Base-by-base conservation (phyloP, 1,284 basidiomycete species). In the Rhodotorula glutinis region DNA sequence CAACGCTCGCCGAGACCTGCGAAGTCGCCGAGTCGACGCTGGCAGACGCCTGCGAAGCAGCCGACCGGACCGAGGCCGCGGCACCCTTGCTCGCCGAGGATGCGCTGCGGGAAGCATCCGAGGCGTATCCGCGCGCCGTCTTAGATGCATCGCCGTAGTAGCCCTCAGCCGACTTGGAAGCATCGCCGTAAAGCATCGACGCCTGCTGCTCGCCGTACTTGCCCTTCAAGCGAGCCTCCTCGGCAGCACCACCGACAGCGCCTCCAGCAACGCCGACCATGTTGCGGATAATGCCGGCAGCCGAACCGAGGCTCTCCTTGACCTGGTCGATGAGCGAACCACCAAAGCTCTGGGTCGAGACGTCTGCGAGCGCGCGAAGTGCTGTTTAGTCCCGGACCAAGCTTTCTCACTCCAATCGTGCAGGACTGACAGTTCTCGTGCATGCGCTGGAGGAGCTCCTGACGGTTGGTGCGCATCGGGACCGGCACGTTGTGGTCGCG, bases 371-470 rank as follows among this genome's bases (percentile, higher is more conserved):
- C n/a, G n/a, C 19, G 9, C 4, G 17, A 41, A 25, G 4, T 14
- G n/a, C n/a, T n/a, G n/a, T n/a, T n/a, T n/a, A n/a, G n/a, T n/a
- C n/a, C n/a, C n/a, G n/a, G n/a, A n/a, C n/a, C n/a, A n/a, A n/a
- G n/a, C n/a, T n/a, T n/a, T n/a, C n/a, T n/a, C n/a, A n/a, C n/a
- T n/a, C n/a, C n/a, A n/a, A n/a, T n/a, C n/a, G n/a, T n/a, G n/a
- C n/a, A n/a, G n/a, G n/a, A 63, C 68, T 58, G 3, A 68, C 71
- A 89, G 85, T 88, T 89, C 62, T 83, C 82, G 65, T 87, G 82
- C 71, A 90, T 88, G 59, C 87, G 70, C 66, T 84, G 82, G 56
- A 89, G 78, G 1, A 91, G 82, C 71, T 92, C 85, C 68, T 91
- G 87, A 56, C 90, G 86, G n/a, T 56, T 59, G 14, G 66, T 62